These are phyloP conservation scores for Lentinula lateritia DNA, from an alignment of 768 basidiomycete genomes.

Conservation along the genomic window DNA sequence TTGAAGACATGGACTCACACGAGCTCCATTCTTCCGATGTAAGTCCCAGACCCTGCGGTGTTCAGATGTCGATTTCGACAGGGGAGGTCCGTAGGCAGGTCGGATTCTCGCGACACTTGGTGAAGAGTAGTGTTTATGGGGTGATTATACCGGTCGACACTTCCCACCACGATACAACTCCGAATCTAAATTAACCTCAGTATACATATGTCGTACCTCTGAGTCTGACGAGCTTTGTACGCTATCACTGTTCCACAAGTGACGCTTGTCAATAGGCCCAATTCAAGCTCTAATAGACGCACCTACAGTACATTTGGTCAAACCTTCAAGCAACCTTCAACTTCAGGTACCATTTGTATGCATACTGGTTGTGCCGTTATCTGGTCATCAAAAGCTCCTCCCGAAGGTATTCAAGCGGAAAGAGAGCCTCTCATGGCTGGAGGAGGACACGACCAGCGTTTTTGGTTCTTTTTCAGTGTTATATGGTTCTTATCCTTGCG, in stretches of 20 bases:
- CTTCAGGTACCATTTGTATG: neutral
- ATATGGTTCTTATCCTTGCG: neutral
- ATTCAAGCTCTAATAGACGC: neutral
- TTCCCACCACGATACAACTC: no score
- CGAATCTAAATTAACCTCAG: no score
- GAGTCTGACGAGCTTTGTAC: neutral
- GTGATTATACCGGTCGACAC: no score
- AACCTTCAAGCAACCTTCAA: no score
- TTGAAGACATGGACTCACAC: no score
- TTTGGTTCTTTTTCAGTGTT: neutral
- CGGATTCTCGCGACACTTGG: no score
- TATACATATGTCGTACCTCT: no score
- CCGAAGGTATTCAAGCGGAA: neutral
- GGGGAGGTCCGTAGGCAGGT: no score
- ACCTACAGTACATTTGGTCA: neutral
- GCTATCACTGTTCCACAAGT: neutral
- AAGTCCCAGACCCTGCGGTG: no score
- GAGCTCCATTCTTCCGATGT: no score
- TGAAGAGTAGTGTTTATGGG: no score
- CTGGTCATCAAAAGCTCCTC: neutral
- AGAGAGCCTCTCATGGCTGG: neutral
- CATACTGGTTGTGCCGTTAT: neutral
- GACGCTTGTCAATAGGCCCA: neutral
- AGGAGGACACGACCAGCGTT: neutral
- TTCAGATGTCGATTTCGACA: no score